A percentile compares a stretch with the other conserved stretches of the same genome.
Evolutionary conservation across 2,329 filamentous ascomycete species (phyloP).

Genomic region (Neopestalotiopsis sp.): DNA sequence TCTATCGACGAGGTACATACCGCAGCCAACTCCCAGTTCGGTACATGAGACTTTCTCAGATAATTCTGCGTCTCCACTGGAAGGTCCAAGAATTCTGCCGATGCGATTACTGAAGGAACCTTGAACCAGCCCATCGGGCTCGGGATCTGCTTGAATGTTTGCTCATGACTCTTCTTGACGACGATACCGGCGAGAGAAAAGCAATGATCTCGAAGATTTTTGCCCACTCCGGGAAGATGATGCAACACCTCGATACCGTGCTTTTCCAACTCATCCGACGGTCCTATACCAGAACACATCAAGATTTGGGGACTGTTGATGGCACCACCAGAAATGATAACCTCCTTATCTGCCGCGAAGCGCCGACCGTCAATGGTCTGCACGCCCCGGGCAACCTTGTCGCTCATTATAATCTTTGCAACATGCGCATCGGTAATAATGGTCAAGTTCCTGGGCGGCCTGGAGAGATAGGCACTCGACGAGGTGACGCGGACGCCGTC

Average conservation of each 20-base stretch:
- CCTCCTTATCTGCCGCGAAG: slow-evolving; percentile 28
- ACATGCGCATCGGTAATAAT: slow-evolving; percentile 22
- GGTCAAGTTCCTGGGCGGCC: slow-evolving; percentile 22
- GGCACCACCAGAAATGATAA: slow-evolving; percentile 33
- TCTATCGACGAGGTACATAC: slow-evolving; percentile 8
- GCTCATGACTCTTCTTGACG: slow-evolving; percentile 26
- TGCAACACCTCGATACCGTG: slow-evolving; percentile 29
- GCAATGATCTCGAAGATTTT: slow-evolving; percentile 32
- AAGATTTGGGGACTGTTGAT: slow-evolving; percentile 36
- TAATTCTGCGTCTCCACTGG: slow-evolving; percentile 20
- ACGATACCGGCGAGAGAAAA: slow-evolving; percentile 28
- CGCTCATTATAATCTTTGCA: slow-evolving; percentile 21
- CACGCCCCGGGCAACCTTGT: slow-evolving; percentile 29
- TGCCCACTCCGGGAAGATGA: slow-evolving; percentile 34
- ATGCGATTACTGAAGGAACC: slow-evolving; percentile 19
- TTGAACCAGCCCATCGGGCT: slow-evolving; percentile 45
- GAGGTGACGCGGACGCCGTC: slow-evolving; percentile 47
- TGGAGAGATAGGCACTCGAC: slow-evolving; percentile 40
- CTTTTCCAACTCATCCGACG: slow-evolving; percentile 26
- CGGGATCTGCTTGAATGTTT: slow-evolving; percentile 21
- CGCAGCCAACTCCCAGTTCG: slow-evolving; percentile 27
- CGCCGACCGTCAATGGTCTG: slow-evolving; percentile 19
- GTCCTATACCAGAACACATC: slow-evolving; percentile 36
- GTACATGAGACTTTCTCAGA: slow-evolving; percentile 21
- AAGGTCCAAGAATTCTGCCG: slow-evolving; percentile 25